Evolutionary conservation across 805 yeast genomes (phyloP).

Genomic region (Isabelozyma rhagii): DNA sequence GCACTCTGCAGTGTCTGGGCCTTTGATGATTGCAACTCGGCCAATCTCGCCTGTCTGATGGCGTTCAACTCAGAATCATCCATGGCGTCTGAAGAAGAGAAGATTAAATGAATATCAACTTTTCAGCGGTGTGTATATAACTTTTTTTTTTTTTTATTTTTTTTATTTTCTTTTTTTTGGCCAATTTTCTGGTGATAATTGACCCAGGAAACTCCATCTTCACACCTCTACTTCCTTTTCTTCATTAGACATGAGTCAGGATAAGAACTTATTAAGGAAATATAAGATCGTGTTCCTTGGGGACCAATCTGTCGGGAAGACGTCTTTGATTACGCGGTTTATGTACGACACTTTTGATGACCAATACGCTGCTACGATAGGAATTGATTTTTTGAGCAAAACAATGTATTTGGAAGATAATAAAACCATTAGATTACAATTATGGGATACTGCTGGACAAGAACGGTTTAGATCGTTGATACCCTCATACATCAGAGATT

Average conservation of each 20-base stretch:
- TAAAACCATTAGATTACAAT: conserved; percentile 84
- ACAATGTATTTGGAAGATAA: conserved; percentile 94
- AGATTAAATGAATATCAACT: neutral
- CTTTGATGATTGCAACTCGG: conserved; percentile 67
- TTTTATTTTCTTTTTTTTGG: conserved; percentile 1
- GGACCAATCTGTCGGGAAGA: conserved; percentile 95
- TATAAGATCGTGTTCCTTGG: conserved; percentile 93
- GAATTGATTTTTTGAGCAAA: conserved; percentile 91
- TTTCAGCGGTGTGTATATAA: neutral
- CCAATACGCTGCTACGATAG: conserved; percentile 94
- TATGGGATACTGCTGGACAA: conserved; percentile 99
- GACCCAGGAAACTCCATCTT: too few species aligned
- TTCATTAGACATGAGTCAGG: neutral
- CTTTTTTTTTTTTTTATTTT: neutral
- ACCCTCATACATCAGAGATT: conserved; percentile 93
- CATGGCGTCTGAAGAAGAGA: conserved; percentile 40
- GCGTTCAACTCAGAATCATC: conserved; percentile 87
- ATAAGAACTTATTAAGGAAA: conserved; percentile 49
- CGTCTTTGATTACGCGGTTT: conserved; percentile 93
- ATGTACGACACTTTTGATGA: conserved; percentile 98
- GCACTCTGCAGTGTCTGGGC: conserved; percentile 20
- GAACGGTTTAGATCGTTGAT: conserved; percentile 92
- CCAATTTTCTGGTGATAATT: neutral
- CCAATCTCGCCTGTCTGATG: conserved; percentile 87
- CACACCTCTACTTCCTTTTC: neutral